Conservation (phyloP, 176 grass and related monocot species). For the Pharus latifolius region DNA sequence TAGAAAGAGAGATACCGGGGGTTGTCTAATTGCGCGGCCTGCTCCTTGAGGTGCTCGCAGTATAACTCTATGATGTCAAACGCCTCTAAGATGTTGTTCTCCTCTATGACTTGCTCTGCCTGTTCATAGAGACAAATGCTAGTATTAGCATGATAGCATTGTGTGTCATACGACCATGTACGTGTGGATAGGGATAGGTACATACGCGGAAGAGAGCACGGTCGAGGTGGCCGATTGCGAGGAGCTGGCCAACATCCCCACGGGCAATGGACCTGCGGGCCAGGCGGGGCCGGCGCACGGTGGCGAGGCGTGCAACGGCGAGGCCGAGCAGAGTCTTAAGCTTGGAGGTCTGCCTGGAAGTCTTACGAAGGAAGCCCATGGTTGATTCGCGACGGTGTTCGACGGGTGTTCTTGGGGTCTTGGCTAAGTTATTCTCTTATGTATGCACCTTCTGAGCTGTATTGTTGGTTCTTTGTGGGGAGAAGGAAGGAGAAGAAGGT, state of each 20-base stretch:
- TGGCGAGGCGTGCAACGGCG: not conserved
- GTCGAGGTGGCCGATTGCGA: constrained; percentile 23
- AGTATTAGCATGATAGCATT: not conserved
- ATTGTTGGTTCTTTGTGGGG: constrained; percentile 15
- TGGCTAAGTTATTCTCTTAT: not conserved
- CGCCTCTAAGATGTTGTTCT: constrained; percentile 34
- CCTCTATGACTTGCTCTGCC: constrained; percentile 34
- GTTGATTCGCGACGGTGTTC: not conserved
- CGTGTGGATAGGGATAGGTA: not conserved
- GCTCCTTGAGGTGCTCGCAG: constrained; percentile 31
- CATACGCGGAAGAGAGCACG: constrained; percentile 22
- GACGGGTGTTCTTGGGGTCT: not conserved
- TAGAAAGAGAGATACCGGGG: not conserved
- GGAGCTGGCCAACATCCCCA: constrained; percentile 31
- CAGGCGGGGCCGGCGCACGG: constrained; percentile 2
- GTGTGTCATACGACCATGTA: not conserved
- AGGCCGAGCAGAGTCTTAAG: constrained; percentile 29
- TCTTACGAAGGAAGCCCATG: constrained; percentile 32
- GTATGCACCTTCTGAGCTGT: not conserved
- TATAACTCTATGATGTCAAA: constrained; percentile 34
- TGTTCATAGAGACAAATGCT: not conserved
- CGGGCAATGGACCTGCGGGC: constrained; percentile 21
- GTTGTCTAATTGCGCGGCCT: constrained; percentile 13
- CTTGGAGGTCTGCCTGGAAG: constrained; percentile 19
- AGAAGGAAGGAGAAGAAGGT: not conserved